A percentile compares a stretch with the other conserved stretches of the same genome.
Conservation (phyloP, 768 basidiomycete genomes). For the Coprinopsis marcescibilis region DNA sequence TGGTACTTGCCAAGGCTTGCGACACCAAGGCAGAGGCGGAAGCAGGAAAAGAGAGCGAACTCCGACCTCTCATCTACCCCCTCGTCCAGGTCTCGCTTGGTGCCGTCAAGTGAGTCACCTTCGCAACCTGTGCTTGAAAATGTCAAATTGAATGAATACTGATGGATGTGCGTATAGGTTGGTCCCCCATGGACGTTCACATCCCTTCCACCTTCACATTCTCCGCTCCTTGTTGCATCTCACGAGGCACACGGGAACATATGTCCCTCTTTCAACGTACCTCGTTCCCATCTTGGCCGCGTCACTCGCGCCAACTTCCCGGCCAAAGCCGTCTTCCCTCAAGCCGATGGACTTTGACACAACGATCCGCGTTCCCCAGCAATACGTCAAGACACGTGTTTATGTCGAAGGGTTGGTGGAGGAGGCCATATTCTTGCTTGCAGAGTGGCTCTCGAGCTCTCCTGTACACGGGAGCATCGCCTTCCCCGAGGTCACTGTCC, state of each 20-base stretch:
- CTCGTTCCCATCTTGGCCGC: slow-evolving; percentile 83
- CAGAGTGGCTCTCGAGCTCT: slow-evolving; percentile 71
- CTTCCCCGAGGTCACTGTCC: slow-evolving; percentile 89
- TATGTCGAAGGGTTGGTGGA: slow-evolving; percentile 81
- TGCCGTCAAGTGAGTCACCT: slow-evolving; percentile 71
- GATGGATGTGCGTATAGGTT: slow-evolving; percentile 9
- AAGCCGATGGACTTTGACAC: slow-evolving; percentile 87
- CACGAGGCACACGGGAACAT: slow-evolving; percentile 75
- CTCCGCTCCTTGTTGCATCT: slow-evolving; percentile 84
- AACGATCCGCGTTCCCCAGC: slow-evolving; percentile 79
- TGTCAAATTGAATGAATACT: slow-evolving; percentile 4
- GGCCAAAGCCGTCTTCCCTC: slow-evolving; percentile 79
- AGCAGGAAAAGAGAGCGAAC: slow-evolving; percentile 61
- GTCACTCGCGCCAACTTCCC: slow-evolving; percentile 57
- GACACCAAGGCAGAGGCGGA: slow-evolving; percentile 49
- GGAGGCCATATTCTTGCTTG: slow-evolving; percentile 71
- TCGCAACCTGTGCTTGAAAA: too few species aligned
- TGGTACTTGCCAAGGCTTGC: slow-evolving; percentile 81
- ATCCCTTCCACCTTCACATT: slow-evolving; percentile 92
- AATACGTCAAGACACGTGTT: slow-evolving; percentile 84
- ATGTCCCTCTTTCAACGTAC: slow-evolving; percentile 83
- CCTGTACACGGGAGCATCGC: slow-evolving; percentile 80
- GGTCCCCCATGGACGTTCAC: slow-evolving; percentile 84
- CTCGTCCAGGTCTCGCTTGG: slow-evolving; percentile 92
- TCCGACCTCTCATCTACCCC: slow-evolving; percentile 89